Base-by-base conservation (phyloP, 257 asterid species). In the Petrea volubilis region DNA sequence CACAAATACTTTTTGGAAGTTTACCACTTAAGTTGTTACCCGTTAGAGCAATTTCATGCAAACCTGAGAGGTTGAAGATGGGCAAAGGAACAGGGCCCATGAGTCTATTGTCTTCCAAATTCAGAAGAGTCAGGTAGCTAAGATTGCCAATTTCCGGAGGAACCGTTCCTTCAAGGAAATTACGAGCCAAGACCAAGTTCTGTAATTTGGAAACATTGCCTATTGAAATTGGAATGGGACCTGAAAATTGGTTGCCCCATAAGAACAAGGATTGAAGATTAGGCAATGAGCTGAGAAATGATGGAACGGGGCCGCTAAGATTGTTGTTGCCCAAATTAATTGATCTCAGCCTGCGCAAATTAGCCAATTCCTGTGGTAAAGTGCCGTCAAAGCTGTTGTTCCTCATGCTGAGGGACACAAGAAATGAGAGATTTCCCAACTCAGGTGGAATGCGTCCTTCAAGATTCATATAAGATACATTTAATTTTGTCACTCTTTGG, bases 281-380 rank as follows among this genome's bases (percentile, higher is more conserved):
- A 13, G 68, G 50, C 64, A 74, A 61, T 1, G 43, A 52, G 55
- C 67, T 28, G 18, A 78, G 21, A 38, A 64, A 69, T 20, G 58
- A 65, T 6, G 87, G 84, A 12, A 79, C 5, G 21, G 38, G 69
- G 33, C 81, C 80, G 11, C 66, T 64, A 8, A 82, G 20, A 43
- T 10, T 57, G 72, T 82, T 82, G 38, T 1, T 20, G 3, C 43
- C 33, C 28, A 76, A 47, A 23, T 77, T 58, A 9, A 76, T 15
- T 0, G 12, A 6, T 38, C 60, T 68, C 55, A 82, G 59, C 20
- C 72, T 33, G 18, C 28, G 53, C 75, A 67, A 55, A 4, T 46
- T 64, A 7, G 38, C 38, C 38, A 33, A n/a, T n/a, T n/a, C n/a
- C n/a, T n/a, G n/a, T n/a, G n/a, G n/a, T n/a, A n/a, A n/a, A n/a